phyloP scores from a whole-genome alignment of 495 filamentous ascomycete species.

The Lophiostoma macrostomum region DNA sequence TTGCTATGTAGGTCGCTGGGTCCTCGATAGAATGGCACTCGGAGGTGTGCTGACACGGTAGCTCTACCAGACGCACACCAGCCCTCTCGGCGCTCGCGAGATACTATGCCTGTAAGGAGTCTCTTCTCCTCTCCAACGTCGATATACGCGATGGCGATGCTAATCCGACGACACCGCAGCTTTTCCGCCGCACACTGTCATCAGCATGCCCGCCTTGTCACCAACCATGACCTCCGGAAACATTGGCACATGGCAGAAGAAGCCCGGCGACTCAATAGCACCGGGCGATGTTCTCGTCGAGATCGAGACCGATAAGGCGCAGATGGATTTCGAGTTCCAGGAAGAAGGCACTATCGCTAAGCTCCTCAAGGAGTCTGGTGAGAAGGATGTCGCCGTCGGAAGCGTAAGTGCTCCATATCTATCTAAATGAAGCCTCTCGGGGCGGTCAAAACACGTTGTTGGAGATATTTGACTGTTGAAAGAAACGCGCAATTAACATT shows the following conservation, averaged over 20 bases:
- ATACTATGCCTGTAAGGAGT: conserved; percentile 68
- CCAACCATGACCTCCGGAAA: conserved; percentile 97
- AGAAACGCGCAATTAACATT: no score
- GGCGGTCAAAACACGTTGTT: no score
- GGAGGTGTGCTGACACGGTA: conserved; percentile 19
- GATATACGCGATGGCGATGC: conserved; percentile 3
- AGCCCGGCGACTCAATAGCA: conserved; percentile 78
- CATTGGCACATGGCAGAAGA: conserved; percentile 98
- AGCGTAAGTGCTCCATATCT: conserved; percentile 64
- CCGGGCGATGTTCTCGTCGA: conserved; percentile 98
- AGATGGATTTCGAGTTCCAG: conserved; percentile 99
- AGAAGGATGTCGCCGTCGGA: conserved; percentile 93
- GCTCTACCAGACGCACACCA: conserved; percentile 41
- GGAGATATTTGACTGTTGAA: no score
- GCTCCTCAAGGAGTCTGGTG: conserved; percentile 87
- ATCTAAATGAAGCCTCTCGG: no score
- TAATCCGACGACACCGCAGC: conserved; percentile 48
- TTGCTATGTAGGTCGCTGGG: conserved; percentile 14
- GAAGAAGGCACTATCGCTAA: conserved; percentile 96
- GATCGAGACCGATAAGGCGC: conserved; percentile 99
- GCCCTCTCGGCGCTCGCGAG: conserved; percentile 61
- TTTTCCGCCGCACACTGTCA: conserved; percentile 88
- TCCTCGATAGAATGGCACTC: not conserved
- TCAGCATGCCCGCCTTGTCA: conserved; percentile 97
- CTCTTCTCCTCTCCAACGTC: conserved; percentile 4